Percentiles rank a stretch among this genome's conserved stretches.
Evolutionary conservation across 805 yeast species (phyloP).

Genomic region (Soucietia sequanensis): DNA sequence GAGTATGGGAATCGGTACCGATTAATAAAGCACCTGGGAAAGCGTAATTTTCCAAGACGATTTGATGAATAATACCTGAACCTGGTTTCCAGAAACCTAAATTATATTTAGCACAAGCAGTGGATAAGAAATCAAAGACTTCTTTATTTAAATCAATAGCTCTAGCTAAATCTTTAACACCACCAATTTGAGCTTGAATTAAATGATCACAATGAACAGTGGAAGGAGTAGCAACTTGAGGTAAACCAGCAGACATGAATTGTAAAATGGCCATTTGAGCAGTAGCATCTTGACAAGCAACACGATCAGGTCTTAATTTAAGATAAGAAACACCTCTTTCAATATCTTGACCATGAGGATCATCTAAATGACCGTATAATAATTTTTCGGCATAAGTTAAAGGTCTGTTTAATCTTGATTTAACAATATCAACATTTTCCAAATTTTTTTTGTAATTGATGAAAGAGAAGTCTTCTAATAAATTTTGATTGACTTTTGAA

Average conservation of each 20-base stretch:
- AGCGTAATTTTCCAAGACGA: slow-evolving; percentile 92
- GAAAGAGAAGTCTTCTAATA: slow-evolving; percentile 78
- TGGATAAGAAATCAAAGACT: slow-evolving; percentile 86
- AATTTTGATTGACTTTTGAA: slow-evolving; percentile 77
- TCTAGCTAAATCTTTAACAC: slow-evolving; percentile 76
- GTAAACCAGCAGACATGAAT: slow-evolving; percentile 94
- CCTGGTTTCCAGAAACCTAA: slow-evolving; percentile 99
- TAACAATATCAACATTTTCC: slow-evolving; percentile 84
- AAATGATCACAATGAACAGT: slow-evolving; percentile 98
- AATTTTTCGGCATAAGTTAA: slow-evolving; percentile 95
- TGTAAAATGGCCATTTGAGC: slow-evolving; percentile 98
- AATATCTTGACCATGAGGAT: slow-evolving; percentile 84
- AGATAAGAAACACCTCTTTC: slow-evolving; percentile 87
- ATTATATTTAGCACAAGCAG: slow-evolving; percentile 92
- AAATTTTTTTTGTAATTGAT: slow-evolving; percentile 89
- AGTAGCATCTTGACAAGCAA: slow-evolving; percentile 98
- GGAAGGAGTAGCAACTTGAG: slow-evolving; percentile 88
- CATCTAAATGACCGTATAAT: slow-evolving; percentile 89
- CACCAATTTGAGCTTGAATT: slow-evolving; percentile 94
- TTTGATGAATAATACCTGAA: slow-evolving; percentile 97
- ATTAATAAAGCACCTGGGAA: slow-evolving; percentile 96
- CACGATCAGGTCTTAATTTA: slow-evolving; percentile 95
- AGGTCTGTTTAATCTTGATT: slow-evolving; percentile 79
- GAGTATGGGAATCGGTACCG: slow-evolving; percentile 98
- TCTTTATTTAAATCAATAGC: slow-evolving; percentile 90